Base-by-base conservation (phyloP, 2,329 filamentous ascomycete genomes). In the Chrysoporthe deuterocubensis region DNA sequence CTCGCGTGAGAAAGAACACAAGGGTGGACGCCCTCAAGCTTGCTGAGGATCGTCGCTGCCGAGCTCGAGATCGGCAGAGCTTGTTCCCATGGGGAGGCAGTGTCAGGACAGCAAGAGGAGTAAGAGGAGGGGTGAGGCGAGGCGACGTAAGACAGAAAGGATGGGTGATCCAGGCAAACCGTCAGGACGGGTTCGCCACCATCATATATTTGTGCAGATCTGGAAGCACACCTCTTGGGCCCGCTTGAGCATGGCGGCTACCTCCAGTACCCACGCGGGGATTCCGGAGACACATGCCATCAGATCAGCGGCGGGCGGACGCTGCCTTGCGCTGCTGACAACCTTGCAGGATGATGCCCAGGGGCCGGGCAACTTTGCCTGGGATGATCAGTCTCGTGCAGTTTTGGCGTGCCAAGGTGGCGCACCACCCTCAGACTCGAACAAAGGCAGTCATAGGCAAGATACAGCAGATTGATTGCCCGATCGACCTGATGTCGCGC, bases 161-260 rank as follows among this genome's bases (percentile, higher is more conserved):
- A 60, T 50, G 56, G 61, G 43, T 54, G 56, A 56, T 43, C 60
- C 46, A 56, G 59, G 44, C 42, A 32, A 59, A 37, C 32, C 18
- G 14, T 37, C n/a, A 56, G 56, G 67, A 46, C 48, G 67, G 67
- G 56, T 52, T 4, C 37, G 62, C 9, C 59, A 69, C 68, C 67
- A 57, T 42, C 56, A 65, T 67, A 67, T 69, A 69, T 57, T 43
- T 65, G 32, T 62, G 62, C 60, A 62, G 64, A 64, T 67, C 65
- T 21, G 7, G 18, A 40, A n/a, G 54, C 32, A 59, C n/a, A 54
- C 50, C 26, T 40, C 40, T 46, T 56, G 50, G 50, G 50, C 50
- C 50, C 50, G 50, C 50, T 21, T 2, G 44, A 62, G 40, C 44
- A 62, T 48, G 50, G 50, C 50, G 50, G 50, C 32, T 54, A 54